phyloP scores from a whole-genome alignment of 768 basidiomycete species.

The Phaeotremella fagi region DNA sequence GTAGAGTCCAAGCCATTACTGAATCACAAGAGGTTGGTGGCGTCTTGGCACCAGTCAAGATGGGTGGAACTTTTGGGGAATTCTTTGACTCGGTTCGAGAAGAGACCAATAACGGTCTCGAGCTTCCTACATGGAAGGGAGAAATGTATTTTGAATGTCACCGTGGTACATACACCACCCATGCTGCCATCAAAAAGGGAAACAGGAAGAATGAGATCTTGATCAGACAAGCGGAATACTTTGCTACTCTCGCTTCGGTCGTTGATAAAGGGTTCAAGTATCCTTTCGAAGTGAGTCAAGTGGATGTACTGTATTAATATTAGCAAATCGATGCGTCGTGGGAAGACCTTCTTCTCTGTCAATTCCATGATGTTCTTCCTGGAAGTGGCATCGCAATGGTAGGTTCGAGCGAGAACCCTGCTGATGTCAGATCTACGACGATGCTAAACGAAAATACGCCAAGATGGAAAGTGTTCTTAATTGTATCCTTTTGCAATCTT shows the following conservation, averaged over 20 bases:
- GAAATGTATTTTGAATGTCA: slow-evolving; percentile 79
- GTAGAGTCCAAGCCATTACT: slow-evolving; percentile 75
- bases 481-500: slow-evolving; percentile 67
- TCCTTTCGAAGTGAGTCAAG: slow-evolving; percentile 58
- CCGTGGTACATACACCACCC: slow-evolving; percentile 76
- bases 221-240: slow-evolving; percentile 76
- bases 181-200: slow-evolving; percentile 94
- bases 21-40: slow-evolving; percentile 59
- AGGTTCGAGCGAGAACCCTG: no score
- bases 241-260: slow-evolving; percentile 74
- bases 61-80: slow-evolving; percentile 76
- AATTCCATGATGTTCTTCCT: slow-evolving; percentile 63
- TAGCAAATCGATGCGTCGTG: slow-evolving; percentile 66
- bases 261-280: slow-evolving; percentile 58
- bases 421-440: slow-evolving; percentile 83
- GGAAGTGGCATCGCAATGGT: slow-evolving; percentile 70
- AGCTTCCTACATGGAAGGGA: slow-evolving; percentile 78
- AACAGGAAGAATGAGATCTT: slow-evolving; percentile 93
- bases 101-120: slow-evolving; percentile 61
- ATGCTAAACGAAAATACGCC: slow-evolving; percentile 83
- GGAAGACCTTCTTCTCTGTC: slow-evolving; percentile 72
- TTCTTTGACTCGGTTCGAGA: slow-evolving; percentile 78
- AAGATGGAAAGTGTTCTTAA: slow-evolving; percentile 66
- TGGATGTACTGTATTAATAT: neutral
- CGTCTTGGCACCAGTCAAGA: slow-evolving; percentile 78